Percentiles rank a stretch among this genome's conserved stretches.
phyloP scores from a whole-genome alignment of 495 filamentous ascomycete species.

The Podospora appendiculata region DNA sequence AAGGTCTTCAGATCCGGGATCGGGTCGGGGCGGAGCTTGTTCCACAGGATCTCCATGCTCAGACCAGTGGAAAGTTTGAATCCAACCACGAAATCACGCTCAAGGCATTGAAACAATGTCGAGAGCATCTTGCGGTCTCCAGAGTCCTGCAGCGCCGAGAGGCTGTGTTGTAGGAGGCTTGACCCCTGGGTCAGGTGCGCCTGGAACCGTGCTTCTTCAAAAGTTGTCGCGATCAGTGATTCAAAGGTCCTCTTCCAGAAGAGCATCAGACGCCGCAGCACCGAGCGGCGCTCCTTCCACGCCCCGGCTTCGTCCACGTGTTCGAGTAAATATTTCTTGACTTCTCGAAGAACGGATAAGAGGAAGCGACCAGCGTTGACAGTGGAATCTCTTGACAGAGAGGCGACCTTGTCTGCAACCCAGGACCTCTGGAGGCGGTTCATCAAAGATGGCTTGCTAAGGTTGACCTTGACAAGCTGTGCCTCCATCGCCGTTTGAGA shows the following conservation, averaged over 20 bases:
- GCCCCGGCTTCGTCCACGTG: slow-evolving; percentile 11
- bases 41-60: slow-evolving; percentile 83
- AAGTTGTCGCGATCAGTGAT: slow-evolving; percentile 29
- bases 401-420: slow-evolving; percentile 47
- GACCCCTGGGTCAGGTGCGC: slow-evolving; percentile 38
- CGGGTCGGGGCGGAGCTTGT: slow-evolving; percentile 52
- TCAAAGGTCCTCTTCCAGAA: slow-evolving; percentile 53
- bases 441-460: slow-evolving; percentile 52
- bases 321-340: slow-evolving; percentile 25
- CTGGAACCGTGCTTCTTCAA: slow-evolving; percentile 49
- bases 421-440: slow-evolving; percentile 63
- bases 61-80: slow-evolving; percentile 65
- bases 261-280: slow-evolving; percentile 39
- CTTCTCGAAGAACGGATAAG: slow-evolving; percentile 15
- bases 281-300: slow-evolving; percentile 26
- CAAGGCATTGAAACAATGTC: slow-evolving; percentile 20
- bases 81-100: slow-evolving; percentile 36
- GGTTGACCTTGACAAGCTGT: slow-evolving; percentile 25
- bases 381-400: slow-evolving; percentile 60
- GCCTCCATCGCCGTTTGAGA: slow-evolving; percentile 19
- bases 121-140: slow-evolving; percentile 21
- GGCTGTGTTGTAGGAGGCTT: slow-evolving; percentile 18
- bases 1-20: slow-evolving; percentile 36
- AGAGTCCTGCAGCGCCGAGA: slow-evolving; percentile 11
- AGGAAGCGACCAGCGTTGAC: slow-evolving; percentile 36